These are phyloP conservation scores for Pleodorina starrii DNA, from an alignment of 139 green algal species.

Conservation along the genomic window DNA sequence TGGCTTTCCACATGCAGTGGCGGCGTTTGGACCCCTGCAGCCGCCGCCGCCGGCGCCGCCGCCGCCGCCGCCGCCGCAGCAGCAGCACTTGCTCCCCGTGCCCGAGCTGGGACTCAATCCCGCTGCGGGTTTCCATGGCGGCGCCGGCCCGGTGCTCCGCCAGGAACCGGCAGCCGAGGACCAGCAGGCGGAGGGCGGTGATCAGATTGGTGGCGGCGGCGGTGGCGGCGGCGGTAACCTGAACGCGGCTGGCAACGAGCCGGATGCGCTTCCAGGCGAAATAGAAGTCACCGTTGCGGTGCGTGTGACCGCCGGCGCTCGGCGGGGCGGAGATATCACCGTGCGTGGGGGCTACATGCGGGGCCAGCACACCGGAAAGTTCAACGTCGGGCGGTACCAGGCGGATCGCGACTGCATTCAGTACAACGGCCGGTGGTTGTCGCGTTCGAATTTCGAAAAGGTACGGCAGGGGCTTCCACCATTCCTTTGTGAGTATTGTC, in stretches of 20 bases:
- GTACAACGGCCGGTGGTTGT: not conserved
- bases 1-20: too few relatives aligned
- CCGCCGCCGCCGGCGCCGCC: not conserved
- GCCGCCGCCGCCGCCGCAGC: not conserved
- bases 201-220: not conserved
- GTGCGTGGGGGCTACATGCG: not conserved
- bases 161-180: not conserved
- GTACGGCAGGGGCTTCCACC: not conserved
- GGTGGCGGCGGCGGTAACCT: not conserved
- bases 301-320: not conserved
- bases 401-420: constrained; percentile 6
- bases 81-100: not conserved
- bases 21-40: not conserved
- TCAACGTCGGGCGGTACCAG: not conserved
- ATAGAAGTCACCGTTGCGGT: constrained; percentile 4
- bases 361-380: not conserved
- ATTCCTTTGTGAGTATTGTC: too few relatives aligned
- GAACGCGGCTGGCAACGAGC: too few relatives aligned
- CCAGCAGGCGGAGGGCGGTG: not conserved
- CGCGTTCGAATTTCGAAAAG: constrained; percentile 15
- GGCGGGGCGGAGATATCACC: not conserved
- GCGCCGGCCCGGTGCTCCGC: not conserved
- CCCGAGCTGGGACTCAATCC: not conserved
- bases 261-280: not conserved
- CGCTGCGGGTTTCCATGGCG: not conserved